A percentile compares a stretch with the other conserved stretches of the same genome.
phyloP scores from a whole-genome alignment of 495 filamentous ascomycete genomes.

The Astrothelium macrocarpum region DNA sequence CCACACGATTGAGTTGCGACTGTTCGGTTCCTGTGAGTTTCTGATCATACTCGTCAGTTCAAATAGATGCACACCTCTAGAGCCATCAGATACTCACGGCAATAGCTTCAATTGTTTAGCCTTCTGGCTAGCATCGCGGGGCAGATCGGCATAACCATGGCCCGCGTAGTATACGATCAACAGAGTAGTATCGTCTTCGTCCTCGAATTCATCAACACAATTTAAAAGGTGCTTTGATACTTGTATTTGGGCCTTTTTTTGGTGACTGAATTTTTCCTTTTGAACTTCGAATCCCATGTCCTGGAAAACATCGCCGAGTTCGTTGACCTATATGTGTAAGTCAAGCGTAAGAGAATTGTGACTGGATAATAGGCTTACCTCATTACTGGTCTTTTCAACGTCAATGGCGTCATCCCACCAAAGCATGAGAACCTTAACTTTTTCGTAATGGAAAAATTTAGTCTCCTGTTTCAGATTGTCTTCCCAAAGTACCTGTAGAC shows the following conservation, averaged over 20 bases:
- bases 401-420: conserved; percentile 3
- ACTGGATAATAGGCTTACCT: neutral
- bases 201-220: conserved; percentile 9
- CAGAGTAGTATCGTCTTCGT: conserved; percentile 3
- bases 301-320: neutral
- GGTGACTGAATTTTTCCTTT: neutral
- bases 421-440: neutral
- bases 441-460: neutral
- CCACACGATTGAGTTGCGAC: conserved; percentile 5
- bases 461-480: neutral
- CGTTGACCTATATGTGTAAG: neutral
- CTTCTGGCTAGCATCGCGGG: neutral
- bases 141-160: conserved; percentile 11
- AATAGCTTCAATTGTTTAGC: neutral
- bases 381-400: neutral
- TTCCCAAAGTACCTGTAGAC: conserved; percentile 6
- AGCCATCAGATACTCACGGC: too few species aligned
- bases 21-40: too few species aligned
- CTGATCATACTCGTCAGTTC: too few species aligned
- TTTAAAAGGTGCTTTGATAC: conserved; percentile 4
- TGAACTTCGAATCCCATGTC: neutral
- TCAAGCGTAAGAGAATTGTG: neutral
- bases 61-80: too few species aligned
- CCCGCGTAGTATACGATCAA: conserved; percentile 22
- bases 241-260: neutral